Conservation (phyloP, 768 basidiomycete species). For the Lactarius quietus region DNA sequence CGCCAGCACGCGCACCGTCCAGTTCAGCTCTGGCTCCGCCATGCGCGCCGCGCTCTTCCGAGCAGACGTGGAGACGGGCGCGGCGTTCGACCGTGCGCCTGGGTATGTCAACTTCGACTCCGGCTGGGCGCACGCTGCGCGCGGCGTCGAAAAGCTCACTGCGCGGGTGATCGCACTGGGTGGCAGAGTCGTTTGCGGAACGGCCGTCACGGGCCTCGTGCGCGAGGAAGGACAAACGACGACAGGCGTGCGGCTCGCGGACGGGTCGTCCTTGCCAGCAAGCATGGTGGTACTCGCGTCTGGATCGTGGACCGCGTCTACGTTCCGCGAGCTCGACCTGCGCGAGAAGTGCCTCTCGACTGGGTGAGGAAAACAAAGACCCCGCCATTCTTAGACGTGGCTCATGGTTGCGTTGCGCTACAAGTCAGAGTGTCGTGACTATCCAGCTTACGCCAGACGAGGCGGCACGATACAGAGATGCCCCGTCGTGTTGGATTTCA, state of each 20-base stretch:
- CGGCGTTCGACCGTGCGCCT: constrained; percentile 34
- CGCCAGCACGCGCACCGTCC: constrained; percentile 49
- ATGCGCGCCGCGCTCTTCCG: constrained; percentile 50
- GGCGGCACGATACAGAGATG: constrained; percentile 52
- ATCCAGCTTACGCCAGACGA: constrained; percentile 74
- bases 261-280: constrained; percentile 53
- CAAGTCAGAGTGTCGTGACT: constrained; percentile 74
- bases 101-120: constrained; percentile 75
- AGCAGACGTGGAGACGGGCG: constrained; percentile 34
- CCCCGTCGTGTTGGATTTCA: constrained; percentile 74
- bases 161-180: constrained; percentile 54
- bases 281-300: constrained; percentile 65
- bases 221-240: constrained; percentile 41
- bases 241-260: constrained; percentile 56
- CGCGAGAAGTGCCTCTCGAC: constrained; percentile 62
- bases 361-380: constrained; percentile 49
- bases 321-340: constrained; percentile 60
- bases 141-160: constrained; percentile 57
- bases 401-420: not conserved
- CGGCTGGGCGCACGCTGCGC: constrained; percentile 81
- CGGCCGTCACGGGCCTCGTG: constrained; percentile 50
- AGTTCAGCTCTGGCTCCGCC: constrained; percentile 37
- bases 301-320: constrained; percentile 83
- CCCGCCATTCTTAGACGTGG: not conserved
- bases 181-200: constrained; percentile 56